These are phyloP conservation scores for Eutrema salsugineum DNA, from an alignment of 441 rosid genomes.

Conservation along the genomic window DNA sequence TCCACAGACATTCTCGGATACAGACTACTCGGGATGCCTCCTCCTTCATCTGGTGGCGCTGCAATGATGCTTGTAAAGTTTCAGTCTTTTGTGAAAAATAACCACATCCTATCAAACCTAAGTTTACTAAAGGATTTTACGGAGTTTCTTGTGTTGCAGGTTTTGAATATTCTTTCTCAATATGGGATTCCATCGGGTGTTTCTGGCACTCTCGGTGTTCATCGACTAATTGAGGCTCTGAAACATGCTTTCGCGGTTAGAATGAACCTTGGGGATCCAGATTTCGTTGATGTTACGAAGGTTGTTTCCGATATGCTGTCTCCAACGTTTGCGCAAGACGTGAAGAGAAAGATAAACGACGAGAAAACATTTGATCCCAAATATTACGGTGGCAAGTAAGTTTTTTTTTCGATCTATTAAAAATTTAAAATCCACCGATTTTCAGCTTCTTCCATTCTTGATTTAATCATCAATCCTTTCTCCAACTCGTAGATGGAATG, in stretches of 20 bases:
- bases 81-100: too few species aligned
- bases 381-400: conserved; percentile 53
- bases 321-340: conserved; percentile 35
- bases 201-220: conserved; percentile 46
- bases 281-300: conserved; percentile 32
- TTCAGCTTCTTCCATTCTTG: not conserved
- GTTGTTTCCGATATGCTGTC: conserved; percentile 56
- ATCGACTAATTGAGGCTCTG: conserved; percentile 48
- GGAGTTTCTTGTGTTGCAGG: conserved; percentile 32
- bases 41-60: conserved; percentile 61
- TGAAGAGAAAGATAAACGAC: conserved; percentile 44
- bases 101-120: too few species aligned
- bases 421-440: not conserved
- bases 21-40: conserved; percentile 52
- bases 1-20: conserved; percentile 37
- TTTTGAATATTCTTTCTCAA: conserved; percentile 50
- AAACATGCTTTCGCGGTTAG: conserved; percentile 54
- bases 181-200: conserved; percentile 40
- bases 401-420: not conserved
- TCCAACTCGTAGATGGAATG: conserved; percentile 41
- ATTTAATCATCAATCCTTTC: not conserved
- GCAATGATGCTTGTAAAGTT: conserved; percentile 57
- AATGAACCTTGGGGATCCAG: conserved; percentile 72
- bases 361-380: conserved; percentile 41
- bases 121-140: not conserved